These are phyloP conservation scores for Trichoderma guizhouense DNA, from an alignment of 2,329 filamentous ascomycete species.

Conservation along the genomic window DNA sequence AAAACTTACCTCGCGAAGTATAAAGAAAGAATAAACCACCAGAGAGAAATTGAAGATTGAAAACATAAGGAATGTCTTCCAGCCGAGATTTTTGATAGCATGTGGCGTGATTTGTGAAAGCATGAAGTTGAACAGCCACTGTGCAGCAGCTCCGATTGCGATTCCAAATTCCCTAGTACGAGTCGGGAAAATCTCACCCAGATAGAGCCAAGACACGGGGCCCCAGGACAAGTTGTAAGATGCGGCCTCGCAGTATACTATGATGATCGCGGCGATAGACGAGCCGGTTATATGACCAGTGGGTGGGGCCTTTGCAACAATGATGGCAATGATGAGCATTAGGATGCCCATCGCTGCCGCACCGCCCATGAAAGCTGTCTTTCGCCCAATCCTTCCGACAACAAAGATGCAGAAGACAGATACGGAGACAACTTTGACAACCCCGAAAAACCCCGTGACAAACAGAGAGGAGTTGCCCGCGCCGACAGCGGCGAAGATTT, in stretches of 20 bases:
- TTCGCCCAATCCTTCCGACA: slow-evolving; percentile 46
- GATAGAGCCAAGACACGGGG: slow-evolving; percentile 50
- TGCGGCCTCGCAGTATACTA: not conserved
- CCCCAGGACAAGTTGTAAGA: slow-evolving; percentile 44
- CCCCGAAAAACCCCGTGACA: slow-evolving; percentile 41
- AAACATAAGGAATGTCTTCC: slow-evolving; percentile 49
- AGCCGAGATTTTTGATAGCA: slow-evolving; percentile 43
- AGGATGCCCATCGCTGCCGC: slow-evolving; percentile 37
- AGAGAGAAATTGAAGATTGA: too few species aligned
- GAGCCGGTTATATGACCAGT: not conserved
- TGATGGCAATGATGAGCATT: slow-evolving; percentile 41
- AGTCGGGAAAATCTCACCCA: slow-evolving; percentile 48
- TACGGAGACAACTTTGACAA: slow-evolving; percentile 37
- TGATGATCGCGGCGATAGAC: not conserved
- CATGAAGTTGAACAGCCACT: slow-evolving; percentile 52
- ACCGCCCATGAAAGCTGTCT: slow-evolving; percentile 44
- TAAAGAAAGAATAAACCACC: too few species aligned
- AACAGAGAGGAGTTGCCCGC: slow-evolving; percentile 35
- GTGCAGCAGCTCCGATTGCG: slow-evolving; percentile 45
- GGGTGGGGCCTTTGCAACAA: slow-evolving; percentile 31
- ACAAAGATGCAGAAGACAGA: slow-evolving; percentile 42
- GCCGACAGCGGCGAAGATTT: slow-evolving; percentile 38
- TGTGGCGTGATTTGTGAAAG: slow-evolving; percentile 48
- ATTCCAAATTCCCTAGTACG: slow-evolving; percentile 48
- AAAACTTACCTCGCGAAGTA: too few species aligned